A percentile compares a stretch with the other conserved stretches of the same genome.
phyloP scores from a whole-genome alignment of 768 basidiomycete species.

The Floccularia luteovirens region DNA sequence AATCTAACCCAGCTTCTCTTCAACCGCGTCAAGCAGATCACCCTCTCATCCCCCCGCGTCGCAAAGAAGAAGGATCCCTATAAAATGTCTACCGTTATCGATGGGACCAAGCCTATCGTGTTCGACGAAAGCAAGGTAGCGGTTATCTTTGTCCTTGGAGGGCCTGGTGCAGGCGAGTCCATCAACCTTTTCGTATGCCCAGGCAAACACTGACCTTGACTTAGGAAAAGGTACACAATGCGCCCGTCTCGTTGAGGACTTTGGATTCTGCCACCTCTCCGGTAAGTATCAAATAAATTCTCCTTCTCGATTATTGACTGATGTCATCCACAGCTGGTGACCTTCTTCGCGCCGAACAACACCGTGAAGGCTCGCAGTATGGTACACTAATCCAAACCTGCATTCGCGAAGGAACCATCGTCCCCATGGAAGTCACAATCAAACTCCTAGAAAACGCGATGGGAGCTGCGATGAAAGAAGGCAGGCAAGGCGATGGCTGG shows the following conservation, averaged over 20 bases:
- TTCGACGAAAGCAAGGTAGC: conserved; percentile 49
- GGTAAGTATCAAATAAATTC: conserved; percentile 37
- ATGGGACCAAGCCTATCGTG: conserved; percentile 17
- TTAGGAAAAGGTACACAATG: conserved; percentile 97
- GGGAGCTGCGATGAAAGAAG: conserved; percentile 44
- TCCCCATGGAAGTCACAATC: conserved; percentile 95
- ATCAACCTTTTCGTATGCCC: conserved; percentile 5
- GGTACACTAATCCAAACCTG: conserved; percentile 80
- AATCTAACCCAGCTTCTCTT: conserved; percentile 49
- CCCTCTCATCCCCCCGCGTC: conserved; percentile 58
- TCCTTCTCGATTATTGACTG: conserved; percentile 1
- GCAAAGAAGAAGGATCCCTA: conserved; percentile 19
- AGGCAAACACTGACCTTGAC: neutral
- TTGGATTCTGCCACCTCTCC: conserved; percentile 88
- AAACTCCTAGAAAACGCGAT: conserved; percentile 95
- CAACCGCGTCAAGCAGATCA: conserved; percentile 57
- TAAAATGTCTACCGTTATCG: conserved; percentile 29
- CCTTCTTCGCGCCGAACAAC: conserved; percentile 90
- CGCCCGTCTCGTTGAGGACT: conserved; percentile 72
- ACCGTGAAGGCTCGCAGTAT: conserved; percentile 74
- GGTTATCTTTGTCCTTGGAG: conserved; percentile 93
- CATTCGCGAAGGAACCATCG: conserved; percentile 89
- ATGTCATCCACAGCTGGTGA: conserved; percentile 70
- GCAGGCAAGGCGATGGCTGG: conserved; percentile 50
- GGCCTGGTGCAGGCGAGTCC: conserved; percentile 81